Evolutionary conservation across 2,329 filamentous ascomycete genomes (phyloP).

Genomic region (Sordariomycetes sp.): DNA sequence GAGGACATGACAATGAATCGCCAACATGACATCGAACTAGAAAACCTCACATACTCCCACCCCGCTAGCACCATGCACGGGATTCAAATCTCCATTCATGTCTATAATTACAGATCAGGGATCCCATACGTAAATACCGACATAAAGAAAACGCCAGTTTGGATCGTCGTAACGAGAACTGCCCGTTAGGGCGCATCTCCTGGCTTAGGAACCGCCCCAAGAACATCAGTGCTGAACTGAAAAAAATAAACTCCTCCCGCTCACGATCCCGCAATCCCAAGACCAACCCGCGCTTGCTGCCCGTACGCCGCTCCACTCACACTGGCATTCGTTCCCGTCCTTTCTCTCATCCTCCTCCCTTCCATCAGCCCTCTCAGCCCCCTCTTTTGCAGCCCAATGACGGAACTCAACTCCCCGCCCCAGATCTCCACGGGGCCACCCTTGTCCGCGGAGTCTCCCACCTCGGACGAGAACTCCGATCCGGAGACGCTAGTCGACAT

Average conservation of each 20-base stretch:
- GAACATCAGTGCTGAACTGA: not conserved
- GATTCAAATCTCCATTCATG: not conserved
- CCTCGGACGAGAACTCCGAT: slow-evolving; percentile 45
- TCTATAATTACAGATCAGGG: not conserved
- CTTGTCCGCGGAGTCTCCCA: slow-evolving; percentile 30
- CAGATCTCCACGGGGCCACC: slow-evolving; percentile 55
- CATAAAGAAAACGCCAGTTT: not conserved
- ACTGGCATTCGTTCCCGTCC: slow-evolving; percentile 34
- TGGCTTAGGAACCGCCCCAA: not conserved
- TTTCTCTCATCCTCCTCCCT: slow-evolving; percentile 72
- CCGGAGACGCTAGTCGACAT: slow-evolving; percentile 39
- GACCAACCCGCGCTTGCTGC: slow-evolving; percentile 22
- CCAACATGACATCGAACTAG: not conserved
- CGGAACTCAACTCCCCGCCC: slow-evolving; percentile 72
- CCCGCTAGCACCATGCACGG: not conserved
- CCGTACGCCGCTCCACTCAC: slow-evolving; percentile 18
- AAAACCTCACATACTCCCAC: not conserved
- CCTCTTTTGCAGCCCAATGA: slow-evolving; percentile 91
- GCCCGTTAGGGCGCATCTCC: not conserved
- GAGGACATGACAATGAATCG: not conserved
- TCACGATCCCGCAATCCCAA: slow-evolving; percentile 41
- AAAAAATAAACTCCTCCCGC: not conserved
- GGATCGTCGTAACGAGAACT: not conserved
- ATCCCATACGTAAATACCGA: not conserved
- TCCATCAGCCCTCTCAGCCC: slow-evolving; percentile 92